Base-by-base conservation (phyloP, 2,329 filamentous ascomycete genomes). In the Nectriaceae sp. region DNA sequence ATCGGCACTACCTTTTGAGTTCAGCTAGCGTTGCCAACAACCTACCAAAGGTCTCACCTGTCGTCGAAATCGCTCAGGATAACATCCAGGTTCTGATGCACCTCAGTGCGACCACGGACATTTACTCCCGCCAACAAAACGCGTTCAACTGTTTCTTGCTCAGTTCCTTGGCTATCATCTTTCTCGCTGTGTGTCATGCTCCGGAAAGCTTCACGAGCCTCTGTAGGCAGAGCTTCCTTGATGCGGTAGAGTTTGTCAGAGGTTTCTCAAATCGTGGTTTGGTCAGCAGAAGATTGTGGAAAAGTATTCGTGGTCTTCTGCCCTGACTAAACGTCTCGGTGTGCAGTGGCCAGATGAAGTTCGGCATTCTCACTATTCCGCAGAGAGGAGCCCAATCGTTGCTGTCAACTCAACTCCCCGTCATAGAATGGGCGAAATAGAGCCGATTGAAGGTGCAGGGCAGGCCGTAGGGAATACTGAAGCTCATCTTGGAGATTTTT, bases 121-220 rank as follows among this genome's bases (percentile, higher is more conserved):
- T 65, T 3, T 65, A 65, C 36, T 55, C 54, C 0, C 54, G 62
- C 2, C 63, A 65, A 35, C 61, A 65, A 22, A 62, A 54, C 1
- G 59, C 55, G 1, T 65, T 65, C 6, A 65, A 65, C 22, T 64
- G 65, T 4, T 65, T 65, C 2, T 48, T 65, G 0, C 56, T 55
- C n/a, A 67, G 56, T 55, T 69, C 18, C 46, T 56, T 54, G 55
- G 67, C 48, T 21, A 67, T 50, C 56, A 64, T 61, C 0, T 60
- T 61, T 11, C 6, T 61, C 1, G 75, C 75, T 1, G 73, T 77
- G 0, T 67, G 74, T 3, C 72, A 77, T 52, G 73, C 70, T 0
- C 74, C 75, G 0, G 61, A 64, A 2, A 62, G 63, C 3, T 78
- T 76, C 42, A 68, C 71, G 3, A 68, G 67, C 8, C 57, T 59